These are phyloP conservation scores for Diaporthe sp. DNA, from an alignment of 2,329 filamentous ascomycete genomes.

Conservation along the genomic window DNA sequence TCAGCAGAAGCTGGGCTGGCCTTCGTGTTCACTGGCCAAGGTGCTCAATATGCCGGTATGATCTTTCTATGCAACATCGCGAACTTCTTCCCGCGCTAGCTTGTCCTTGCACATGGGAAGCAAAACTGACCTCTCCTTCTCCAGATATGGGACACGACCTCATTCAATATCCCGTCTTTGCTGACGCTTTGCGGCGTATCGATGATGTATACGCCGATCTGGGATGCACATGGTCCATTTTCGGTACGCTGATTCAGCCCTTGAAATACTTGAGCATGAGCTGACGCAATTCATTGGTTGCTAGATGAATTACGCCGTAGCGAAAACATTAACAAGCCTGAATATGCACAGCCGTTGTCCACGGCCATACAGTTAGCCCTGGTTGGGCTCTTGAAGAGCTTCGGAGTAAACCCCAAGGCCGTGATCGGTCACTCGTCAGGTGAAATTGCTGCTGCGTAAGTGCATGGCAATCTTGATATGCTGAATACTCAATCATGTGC, in stretches of 20 bases:
- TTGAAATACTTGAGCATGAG: neutral
- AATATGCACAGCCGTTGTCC: slow-evolving; percentile 25
- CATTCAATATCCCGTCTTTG: slow-evolving; percentile 47
- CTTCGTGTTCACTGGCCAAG: slow-evolving; percentile 53
- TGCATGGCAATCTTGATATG: neutral
- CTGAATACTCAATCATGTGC: neutral
- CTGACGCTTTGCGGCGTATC: slow-evolving; percentile 40
- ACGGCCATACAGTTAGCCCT: slow-evolving; percentile 50
- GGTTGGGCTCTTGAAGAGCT: slow-evolving; percentile 50
- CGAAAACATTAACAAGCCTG: slow-evolving; percentile 19
- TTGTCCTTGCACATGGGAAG: neutral
- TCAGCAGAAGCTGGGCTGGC: slow-evolving; percentile 39
- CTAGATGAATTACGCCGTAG: slow-evolving; percentile 37
- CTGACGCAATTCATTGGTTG: neutral
- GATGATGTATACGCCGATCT: slow-evolving; percentile 43
- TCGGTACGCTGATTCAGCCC: slow-evolving; percentile 42
- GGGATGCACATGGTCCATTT: slow-evolving; percentile 48
- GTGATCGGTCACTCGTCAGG: slow-evolving; percentile 55
- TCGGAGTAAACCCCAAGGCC: slow-evolving; percentile 45
- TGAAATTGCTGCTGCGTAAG: slow-evolving; percentile 54
- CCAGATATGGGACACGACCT: slow-evolving; percentile 47
- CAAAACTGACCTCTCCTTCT: neutral
- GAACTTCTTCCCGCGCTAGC: neutral
- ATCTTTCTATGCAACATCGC: neutral
- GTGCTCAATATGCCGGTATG: slow-evolving; percentile 49